A percentile compares a stretch with the other conserved stretches of the same genome.
phyloP scores from a whole-genome alignment of 495 filamentous ascomycete genomes.

The Penicillium ucsense region DNA sequence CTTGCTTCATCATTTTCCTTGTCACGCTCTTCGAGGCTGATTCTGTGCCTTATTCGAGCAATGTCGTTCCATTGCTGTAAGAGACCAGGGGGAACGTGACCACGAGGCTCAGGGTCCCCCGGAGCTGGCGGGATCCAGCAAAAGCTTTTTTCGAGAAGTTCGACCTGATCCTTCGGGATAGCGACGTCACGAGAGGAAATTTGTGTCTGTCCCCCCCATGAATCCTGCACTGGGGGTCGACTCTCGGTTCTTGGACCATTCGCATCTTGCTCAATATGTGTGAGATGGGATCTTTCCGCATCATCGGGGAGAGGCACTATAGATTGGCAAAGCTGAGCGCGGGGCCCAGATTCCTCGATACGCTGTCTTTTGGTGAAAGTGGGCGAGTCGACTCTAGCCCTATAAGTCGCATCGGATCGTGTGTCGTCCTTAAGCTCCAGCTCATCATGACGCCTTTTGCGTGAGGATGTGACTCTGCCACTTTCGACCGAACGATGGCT shows the following conservation, averaged over 20 bases:
- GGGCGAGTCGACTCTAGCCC: background rate
- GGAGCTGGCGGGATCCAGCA: slow-evolving; percentile 32
- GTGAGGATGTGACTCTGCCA: background rate
- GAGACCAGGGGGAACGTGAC: slow-evolving; percentile 28
- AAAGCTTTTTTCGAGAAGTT: slow-evolving; percentile 43
- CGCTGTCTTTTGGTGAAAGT: slow-evolving; percentile 11
- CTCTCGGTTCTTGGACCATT: background rate
- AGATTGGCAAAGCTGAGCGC: too few relatives aligned
- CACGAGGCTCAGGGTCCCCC: slow-evolving; percentile 13
- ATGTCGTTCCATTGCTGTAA: slow-evolving; percentile 29
- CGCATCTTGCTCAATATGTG: background rate
- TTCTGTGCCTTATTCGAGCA: slow-evolving; percentile 16
- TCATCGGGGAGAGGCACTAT: too few relatives aligned
- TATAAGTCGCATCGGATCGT: background rate
- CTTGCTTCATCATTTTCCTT: background rate
- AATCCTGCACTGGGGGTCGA: slow-evolving; percentile 3
- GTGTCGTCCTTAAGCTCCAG: background rate
- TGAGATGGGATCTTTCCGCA: background rate
- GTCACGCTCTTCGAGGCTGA: background rate
- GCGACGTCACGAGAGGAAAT: slow-evolving; percentile 38
- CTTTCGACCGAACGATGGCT: background rate
- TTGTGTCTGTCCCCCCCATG: slow-evolving; percentile 28
- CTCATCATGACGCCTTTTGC: slow-evolving; percentile 9
- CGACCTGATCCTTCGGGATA: slow-evolving; percentile 51
- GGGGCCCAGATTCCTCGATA: background rate